Evolutionary conservation across 2,329 filamentous ascomycete species (phyloP).

Genomic region (Colletotrichum liriopes): DNA sequence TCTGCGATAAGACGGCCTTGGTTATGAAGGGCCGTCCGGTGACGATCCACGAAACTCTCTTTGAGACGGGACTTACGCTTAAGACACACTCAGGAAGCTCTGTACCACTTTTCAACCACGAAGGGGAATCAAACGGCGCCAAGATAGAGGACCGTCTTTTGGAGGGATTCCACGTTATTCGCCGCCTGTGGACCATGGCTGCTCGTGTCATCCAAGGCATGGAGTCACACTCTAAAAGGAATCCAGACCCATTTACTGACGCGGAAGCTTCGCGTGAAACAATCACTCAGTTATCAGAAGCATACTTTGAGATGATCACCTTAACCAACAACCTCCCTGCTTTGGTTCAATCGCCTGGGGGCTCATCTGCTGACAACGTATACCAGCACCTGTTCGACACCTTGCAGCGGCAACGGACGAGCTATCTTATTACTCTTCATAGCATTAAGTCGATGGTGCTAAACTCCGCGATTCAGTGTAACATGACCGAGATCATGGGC

Average conservation of each 20-base stretch:
- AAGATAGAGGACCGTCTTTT: neutral
- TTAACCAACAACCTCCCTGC: constrained; percentile 6
- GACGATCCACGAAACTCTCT: constrained; percentile 61
- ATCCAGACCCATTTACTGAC: neutral
- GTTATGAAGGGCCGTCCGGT: constrained; percentile 60
- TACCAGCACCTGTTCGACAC: too few relatives aligned
- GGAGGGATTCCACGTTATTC: constrained; percentile 59
- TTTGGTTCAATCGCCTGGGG: neutral
- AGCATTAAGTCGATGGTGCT: constrained; percentile 17
- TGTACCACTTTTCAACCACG: neutral
- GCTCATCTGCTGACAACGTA: too few relatives aligned
- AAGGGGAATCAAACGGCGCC: constrained; percentile 41
- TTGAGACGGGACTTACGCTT: constrained; percentile 56
- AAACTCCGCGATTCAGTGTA: constrained; percentile 4
- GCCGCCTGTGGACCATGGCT: constrained; percentile 47
- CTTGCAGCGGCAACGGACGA: too few relatives aligned
- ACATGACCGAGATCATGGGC: constrained; percentile 16
- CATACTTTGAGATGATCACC: constrained; percentile 20
- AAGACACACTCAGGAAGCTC: neutral
- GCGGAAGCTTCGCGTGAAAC: neutral
- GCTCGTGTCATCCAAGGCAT: constrained; percentile 10
- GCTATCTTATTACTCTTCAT: constrained; percentile 18
- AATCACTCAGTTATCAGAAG: neutral
- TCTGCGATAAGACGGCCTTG: constrained; percentile 57
- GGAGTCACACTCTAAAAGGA: neutral